These are phyloP conservation scores for Hirsutella rhossiliensis DNA, from an alignment of 2,329 filamentous ascomycete genomes.

Conservation along the genomic window DNA sequence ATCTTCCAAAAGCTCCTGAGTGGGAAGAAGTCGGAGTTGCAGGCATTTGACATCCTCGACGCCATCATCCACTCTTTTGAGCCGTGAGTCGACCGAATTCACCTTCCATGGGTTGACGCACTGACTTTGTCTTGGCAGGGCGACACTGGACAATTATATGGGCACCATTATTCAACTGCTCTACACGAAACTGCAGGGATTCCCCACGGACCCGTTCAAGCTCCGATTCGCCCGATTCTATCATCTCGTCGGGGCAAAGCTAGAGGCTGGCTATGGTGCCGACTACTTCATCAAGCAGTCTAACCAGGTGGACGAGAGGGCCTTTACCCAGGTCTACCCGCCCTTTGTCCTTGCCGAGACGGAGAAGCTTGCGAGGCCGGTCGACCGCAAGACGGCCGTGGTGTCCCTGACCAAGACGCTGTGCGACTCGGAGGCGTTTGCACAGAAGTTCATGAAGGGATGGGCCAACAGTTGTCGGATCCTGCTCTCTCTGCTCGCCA, in stretches of 20 bases:
- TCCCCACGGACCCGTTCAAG: constrained; percentile 65
- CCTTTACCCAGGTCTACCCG: constrained; percentile 79
- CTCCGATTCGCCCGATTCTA: constrained; percentile 88
- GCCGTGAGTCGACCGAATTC: constrained; percentile 36
- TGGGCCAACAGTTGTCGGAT: constrained; percentile 86
- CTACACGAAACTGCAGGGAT: constrained; percentile 62
- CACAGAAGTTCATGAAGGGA: constrained; percentile 70
- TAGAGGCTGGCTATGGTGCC: constrained; percentile 72
- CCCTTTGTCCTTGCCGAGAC: constrained; percentile 80
- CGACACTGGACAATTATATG: constrained; percentile 64
- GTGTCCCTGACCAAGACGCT: constrained; percentile 89
- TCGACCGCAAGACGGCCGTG: constrained; percentile 88
- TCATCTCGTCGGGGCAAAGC: constrained; percentile 71
- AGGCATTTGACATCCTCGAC: constrained; percentile 86
- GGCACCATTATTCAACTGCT: constrained; percentile 69
- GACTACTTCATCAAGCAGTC: constrained; percentile 84
- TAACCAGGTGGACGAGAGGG: constrained; percentile 66
- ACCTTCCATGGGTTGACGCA: neutral
- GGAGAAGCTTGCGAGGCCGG: constrained; percentile 72
- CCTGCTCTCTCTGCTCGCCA: constrained; percentile 79
- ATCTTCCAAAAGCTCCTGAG: constrained; percentile 88
- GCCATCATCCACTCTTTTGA: constrained; percentile 63
- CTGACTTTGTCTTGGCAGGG: constrained; percentile 24
- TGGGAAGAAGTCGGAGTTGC: constrained; percentile 71
- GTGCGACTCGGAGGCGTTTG: constrained; percentile 75